Evolutionary conservation across 805 yeast genomes (phyloP), one percentile per base, ranked within the genome.

Genomic region (Nakazawaea laoshanensis): DNA sequence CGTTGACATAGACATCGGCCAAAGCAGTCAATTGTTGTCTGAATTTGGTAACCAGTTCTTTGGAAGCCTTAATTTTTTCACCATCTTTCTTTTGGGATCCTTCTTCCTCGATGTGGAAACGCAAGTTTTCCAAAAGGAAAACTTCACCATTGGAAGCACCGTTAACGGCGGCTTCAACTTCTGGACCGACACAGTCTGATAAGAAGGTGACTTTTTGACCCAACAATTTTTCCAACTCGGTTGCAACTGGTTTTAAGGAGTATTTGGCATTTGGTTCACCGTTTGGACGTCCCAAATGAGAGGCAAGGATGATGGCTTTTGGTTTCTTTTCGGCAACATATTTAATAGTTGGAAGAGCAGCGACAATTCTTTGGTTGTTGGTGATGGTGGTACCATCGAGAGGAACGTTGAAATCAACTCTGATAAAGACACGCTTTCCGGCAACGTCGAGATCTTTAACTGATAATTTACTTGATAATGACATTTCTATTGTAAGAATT

Each of bases 281-380:
- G 61, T 92, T 92, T 64, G 99, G 99, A 72, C 99, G 87, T 57
- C 99, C 99, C 61, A 92, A 74, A 63, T 92, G 99, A 41, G 97
- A 88, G 46, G 96, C 97, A 50, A 92, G 75, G 48, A 92, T 70
- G 47, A 92, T 79, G 47, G 77, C 85, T 73, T 81, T 86, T 57
- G 99, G 95, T 54, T 82, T 74, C 48, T 89, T 80, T 57, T 84
- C 89, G 59, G 83, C 68, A 35, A 89, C 96, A 62, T 89, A 92
- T 66, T 94, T 64, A 70, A 92, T 92, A 49, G 99, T 89, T 63
- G 99, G 99, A 53, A 94, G 68, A 48, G 99, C 98, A 60, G 98
- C 99, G 53, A 88, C 97, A 57, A 92, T 92, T 70, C 99, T 82
- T 71, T 92, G 97, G 74, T 92, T 94, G 78, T 94, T 92, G 70